Percentiles rank a stretch among this genome's conserved stretches.
phyloP scores from a whole-genome alignment of 163 green algal genomes.

The Chloroidium sp. region DNA sequence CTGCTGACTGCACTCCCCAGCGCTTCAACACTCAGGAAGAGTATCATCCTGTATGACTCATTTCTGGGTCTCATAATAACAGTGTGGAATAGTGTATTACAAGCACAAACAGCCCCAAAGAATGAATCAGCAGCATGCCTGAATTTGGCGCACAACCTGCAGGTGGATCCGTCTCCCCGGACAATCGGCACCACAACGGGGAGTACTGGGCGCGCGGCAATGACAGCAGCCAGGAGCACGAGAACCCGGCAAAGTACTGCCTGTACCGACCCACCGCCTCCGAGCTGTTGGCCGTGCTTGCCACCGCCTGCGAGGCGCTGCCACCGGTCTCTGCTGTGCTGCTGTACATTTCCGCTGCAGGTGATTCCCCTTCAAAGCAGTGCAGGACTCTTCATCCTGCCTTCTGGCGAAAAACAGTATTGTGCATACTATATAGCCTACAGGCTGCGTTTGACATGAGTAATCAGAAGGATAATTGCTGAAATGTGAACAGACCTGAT shows the following conservation, averaged over 20 bases:
- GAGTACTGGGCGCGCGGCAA: conserved; percentile 1
- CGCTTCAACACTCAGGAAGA: no score
- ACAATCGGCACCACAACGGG: neutral
- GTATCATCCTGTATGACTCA: no score
- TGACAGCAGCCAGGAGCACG: neutral
- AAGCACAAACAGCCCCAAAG: no score
- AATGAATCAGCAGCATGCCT: neutral
- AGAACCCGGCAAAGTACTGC: conserved; percentile 45
- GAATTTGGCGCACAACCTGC: neutral
- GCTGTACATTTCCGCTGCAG: conserved; percentile 28
- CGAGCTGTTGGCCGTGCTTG: conserved; percentile 40
- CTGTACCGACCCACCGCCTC: conserved; percentile 36
- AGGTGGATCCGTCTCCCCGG: neutral
- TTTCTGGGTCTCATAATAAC: no score
- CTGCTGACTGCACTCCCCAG: no score
- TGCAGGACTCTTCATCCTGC: no score
- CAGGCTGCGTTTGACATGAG: no score
- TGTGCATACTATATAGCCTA: no score
- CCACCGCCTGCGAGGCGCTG: conserved; percentile 37
- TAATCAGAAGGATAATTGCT: no score
- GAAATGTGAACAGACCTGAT: no score
- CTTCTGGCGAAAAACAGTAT: no score
- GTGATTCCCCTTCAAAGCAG: neutral
- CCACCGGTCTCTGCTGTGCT: conserved; percentile 34
- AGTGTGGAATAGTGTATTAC: no score